Evolutionary conservation across 805 yeast genomes (phyloP), one percentile per base, ranked within the genome.

Genomic region (Nakazawaea wyomingensis): DNA sequence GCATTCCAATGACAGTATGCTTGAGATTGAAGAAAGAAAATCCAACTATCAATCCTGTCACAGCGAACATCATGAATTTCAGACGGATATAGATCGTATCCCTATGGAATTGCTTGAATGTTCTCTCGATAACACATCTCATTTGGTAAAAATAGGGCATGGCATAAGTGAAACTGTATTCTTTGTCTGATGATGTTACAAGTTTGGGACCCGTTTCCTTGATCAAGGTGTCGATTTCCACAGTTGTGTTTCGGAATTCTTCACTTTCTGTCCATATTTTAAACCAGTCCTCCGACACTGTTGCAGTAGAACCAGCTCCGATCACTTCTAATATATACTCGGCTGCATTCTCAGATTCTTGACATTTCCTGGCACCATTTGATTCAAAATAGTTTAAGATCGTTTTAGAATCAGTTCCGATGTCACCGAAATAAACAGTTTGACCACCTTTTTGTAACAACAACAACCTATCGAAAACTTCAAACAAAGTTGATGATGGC

Each of bases 371-470:
- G 33, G 89, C 77, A 42, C 88, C 89, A 50, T 82, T 61, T 4
- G 59, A 57, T 59, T 83, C 88, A 54, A 84, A 82, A 60, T 84
- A 85, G 45, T 68, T 59, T 35, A 80, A 74, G 60, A 85, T 67
- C 3, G 79, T 67, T 30, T 52, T 45, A 40, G 85, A 82, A 56
- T 77, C 74, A 47, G 71, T 67, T 50, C 93, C 93, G 53, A 84
- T 77, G 49, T 83, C 89, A 53, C 95, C 95, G 58, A 83, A 85
- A 61, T 85, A 85, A 26, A 82, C 91, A 50, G 90, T 85, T 54
- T 72, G 67, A 50, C 95, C 95, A 59, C 95, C 95, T 50, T 72
- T 76, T 51, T 80, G 80, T 57, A 85, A 68, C 52, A 85, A 73
- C 51, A 82, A 63, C 46, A 82, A 65, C 46, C 87, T 72, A 52